Evolutionary conservation across 1,284 basidiomycete genomes (phyloP).

Genomic region (Fomitopsis betulina): DNA sequence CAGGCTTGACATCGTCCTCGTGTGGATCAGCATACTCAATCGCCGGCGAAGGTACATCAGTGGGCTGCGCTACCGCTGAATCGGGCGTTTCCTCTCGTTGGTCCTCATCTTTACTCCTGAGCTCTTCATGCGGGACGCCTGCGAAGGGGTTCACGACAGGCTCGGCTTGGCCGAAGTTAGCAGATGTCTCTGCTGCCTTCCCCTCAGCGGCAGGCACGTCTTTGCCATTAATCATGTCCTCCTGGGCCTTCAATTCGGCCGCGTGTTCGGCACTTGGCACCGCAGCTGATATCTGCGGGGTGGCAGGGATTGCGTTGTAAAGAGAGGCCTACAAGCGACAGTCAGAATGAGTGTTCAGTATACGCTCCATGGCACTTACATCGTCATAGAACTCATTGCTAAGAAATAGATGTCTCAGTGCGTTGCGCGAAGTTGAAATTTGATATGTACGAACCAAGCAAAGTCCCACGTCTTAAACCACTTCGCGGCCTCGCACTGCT

Average conservation of each 20-base stretch:
- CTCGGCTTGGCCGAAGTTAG: conserved; percentile 49
- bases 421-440: neutral
- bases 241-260: conserved; percentile 43
- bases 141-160: conserved; percentile 69
- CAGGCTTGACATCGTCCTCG: neutral
- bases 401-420: neutral
- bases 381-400: conserved; percentile 63
- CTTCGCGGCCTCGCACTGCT: conserved; percentile 71
- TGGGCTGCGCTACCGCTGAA: conserved; percentile 7
- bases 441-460: conserved; percentile 49
- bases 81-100: conserved; percentile 6
- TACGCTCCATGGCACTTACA: conserved; percentile 33
- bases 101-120: conserved; percentile 15
- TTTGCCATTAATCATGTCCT: conserved; percentile 31
- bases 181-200: conserved; percentile 31
- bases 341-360: neutral
- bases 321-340: conserved; percentile 42
- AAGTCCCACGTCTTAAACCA: conserved; percentile 98
- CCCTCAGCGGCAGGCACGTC: conserved; percentile 11
- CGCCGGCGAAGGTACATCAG: conserved; percentile 3
- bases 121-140: conserved; percentile 22
- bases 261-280: conserved; percentile 32
- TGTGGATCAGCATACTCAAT: neutral
- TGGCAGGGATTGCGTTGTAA: conserved; percentile 38
- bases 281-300: conserved; percentile 30